These are phyloP conservation scores for Penicillium argentinense DNA, from an alignment of 495 filamentous ascomycete genomes.

Conservation along the genomic window DNA sequence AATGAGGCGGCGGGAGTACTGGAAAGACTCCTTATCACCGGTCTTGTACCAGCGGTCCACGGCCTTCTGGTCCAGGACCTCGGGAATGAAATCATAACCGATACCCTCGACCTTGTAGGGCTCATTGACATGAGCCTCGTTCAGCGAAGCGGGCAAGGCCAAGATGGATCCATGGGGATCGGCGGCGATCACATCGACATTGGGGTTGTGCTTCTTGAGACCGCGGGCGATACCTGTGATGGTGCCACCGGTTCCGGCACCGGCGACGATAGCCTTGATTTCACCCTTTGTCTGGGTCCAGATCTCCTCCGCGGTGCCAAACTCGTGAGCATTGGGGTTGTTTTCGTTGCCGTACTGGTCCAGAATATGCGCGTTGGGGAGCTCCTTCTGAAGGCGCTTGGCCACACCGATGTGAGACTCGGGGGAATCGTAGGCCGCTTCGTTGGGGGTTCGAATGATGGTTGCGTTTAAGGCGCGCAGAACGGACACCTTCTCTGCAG, in stretches of 20 bases:
- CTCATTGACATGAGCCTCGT: constrained; percentile 74
- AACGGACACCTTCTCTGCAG: constrained; percentile 93
- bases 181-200: constrained; percentile 83
- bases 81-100: constrained; percentile 96
- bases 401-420: constrained; percentile 98
- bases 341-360: constrained; percentile 93
- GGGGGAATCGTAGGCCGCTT: constrained; percentile 89
- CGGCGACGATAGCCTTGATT: constrained; percentile 83
- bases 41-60: constrained; percentile 99
- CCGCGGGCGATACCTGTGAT: constrained; percentile 88
- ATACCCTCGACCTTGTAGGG: constrained; percentile 98
- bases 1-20: constrained; percentile 84
- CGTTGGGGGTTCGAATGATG: constrained; percentile 95
- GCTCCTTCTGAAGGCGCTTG: constrained; percentile 83
- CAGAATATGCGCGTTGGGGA: constrained; percentile 93
- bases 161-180: constrained; percentile 90
- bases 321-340: constrained; percentile 92
- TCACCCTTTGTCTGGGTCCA: constrained; percentile 88
- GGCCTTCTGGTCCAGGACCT: constrained; percentile 76
- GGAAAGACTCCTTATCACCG: constrained; percentile 86
- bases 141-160: constrained; percentile 73
- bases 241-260: constrained; percentile 93
- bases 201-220: constrained; percentile 78
- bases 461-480: constrained; percentile 90
- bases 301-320: constrained; percentile 94